Evolutionary conservation across 257 asterid species (phyloP), one percentile per base, ranked within the genome.

Genomic region (Scutellaria barbata): DNA sequence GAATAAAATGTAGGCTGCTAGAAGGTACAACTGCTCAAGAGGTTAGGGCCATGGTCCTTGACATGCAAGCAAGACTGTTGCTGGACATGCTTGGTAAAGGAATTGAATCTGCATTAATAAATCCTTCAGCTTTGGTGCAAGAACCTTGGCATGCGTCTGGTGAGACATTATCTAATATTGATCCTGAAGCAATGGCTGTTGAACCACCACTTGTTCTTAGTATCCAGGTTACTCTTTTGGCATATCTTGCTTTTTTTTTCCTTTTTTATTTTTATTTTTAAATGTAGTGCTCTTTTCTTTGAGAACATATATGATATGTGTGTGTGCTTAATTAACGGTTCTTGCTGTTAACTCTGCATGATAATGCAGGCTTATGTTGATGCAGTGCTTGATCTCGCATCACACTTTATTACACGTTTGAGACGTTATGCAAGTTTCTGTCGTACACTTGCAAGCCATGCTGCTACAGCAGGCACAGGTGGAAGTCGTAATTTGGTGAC

Each of bases 381-480:
- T 73, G 99, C 98, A 2, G 95, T 95, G 58, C 99, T 95, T 57
- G 99, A 95, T 88, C 83, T 95, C 52, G 99, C 99, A 20, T 95
- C 99, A 60, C 99, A 95, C 83, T 95, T 95, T 76, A 92, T 95
- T 81, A 95, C 99, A 7, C 92, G 99, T 41, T 75, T 95, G 80
- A 85, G 99, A n/a, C 97, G 99, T 72, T 95, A 95, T 74, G 99
- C 99, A 76, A 95, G 99, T 84, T 95, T 95, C 83, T 95, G 99
- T 73, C 99, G 99, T 53, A 95, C 99, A 39, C 84, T 95, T 77
- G 99, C 97, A 47, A 95, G 94, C 79, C 99, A 92, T 73, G 99
- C 98, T 75, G 96, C 92, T 76, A 81, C 89, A 25, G 89, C 98
- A 5, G 97, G 99, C 74, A 84, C 98, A 58, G 97, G 97, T 76